A percentile compares a stretch with the other conserved stretches of the same genome.
These are phyloP conservation scores for Mucor circinelloides DNA, from an alignment of 371 early-diverging fungal species.

Conservation along the genomic window DNA sequence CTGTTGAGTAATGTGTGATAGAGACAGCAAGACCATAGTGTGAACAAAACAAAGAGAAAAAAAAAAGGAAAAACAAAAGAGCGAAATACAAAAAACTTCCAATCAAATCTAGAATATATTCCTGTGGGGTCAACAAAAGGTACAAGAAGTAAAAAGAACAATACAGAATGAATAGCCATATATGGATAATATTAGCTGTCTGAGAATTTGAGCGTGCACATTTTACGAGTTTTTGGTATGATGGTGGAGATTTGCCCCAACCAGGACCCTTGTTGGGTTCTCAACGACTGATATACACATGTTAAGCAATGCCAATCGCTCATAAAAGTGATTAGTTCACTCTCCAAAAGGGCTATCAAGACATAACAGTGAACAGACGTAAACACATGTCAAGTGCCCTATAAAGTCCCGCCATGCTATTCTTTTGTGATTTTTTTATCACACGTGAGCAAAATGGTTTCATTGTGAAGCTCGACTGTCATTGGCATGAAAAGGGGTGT, in stretches of 20 bases:
- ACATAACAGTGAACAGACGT: not conserved
- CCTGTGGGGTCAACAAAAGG: not conserved
- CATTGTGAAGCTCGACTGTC: no score
- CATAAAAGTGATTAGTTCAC: not conserved
- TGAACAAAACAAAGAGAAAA: not conserved
- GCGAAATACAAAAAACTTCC: not conserved
- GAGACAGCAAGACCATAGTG: constrained; percentile 8
- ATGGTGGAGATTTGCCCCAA: not conserved
- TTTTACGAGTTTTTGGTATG: not conserved
- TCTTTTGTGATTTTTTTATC: not conserved
- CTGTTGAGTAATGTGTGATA: constrained; percentile 9
- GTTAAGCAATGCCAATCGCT: not conserved
- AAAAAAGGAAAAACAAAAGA: not conserved
- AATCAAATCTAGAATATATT: not conserved
- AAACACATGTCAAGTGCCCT: not conserved
- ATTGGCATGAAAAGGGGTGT: no score
- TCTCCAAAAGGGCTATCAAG: not conserved
- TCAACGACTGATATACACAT: not conserved
- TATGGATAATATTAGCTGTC: not conserved
- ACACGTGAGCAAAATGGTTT: no score
- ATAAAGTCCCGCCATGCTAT: not conserved
- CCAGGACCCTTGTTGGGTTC: not conserved
- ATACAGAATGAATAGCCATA: not conserved
- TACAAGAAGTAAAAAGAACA: not conserved
- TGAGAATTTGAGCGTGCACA: not conserved